Percentiles rank a stretch among this genome's conserved stretches.
These are phyloP conservation scores for Geotrichum candidum DNA, from an alignment of 1,139 yeast genomes.

Conservation along the genomic window DNA sequence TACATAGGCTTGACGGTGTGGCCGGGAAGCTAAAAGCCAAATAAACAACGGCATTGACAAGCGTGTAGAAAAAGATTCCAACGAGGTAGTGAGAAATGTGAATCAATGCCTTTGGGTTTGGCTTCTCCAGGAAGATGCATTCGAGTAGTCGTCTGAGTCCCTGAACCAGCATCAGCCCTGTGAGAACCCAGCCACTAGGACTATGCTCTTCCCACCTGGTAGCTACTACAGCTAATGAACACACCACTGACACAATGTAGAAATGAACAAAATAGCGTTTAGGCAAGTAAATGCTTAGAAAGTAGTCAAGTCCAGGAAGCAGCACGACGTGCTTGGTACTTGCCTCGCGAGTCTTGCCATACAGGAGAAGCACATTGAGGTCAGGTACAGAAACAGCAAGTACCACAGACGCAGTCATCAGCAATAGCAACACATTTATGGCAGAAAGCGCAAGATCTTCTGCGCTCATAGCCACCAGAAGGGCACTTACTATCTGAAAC, in stretches of 20 bases:
- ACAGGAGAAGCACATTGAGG: conserved; percentile 22
- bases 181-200: conserved; percentile 23
- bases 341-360: conserved; percentile 26
- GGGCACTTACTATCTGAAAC: neutral
- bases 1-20: neutral
- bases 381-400: conserved; percentile 19
- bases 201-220: conserved; percentile 1
- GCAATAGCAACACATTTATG: neutral
- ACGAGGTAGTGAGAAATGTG: conserved; percentile 70
- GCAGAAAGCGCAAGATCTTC: neutral
- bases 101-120: conserved; percentile 47
- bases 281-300: conserved; percentile 38
- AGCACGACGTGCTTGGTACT: neutral
- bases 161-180: conserved; percentile 45
- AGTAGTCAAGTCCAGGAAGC: conserved; percentile 4
- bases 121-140: conserved; percentile 45
- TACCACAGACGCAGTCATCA: neutral
- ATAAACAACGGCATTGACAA: conserved; percentile 11
- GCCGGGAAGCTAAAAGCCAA: conserved; percentile 18
- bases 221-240: conserved; percentile 13
- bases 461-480: neutral
- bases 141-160: conserved; percentile 61
- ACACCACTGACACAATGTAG: conserved; percentile 32
- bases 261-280: conserved; percentile 45
- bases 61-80: conserved; percentile 62